Evolutionary conservation across 176 grass and related monocot genomes (phyloP), one percentile per base, ranked within the genome.

Genomic region (Oryza australiensis): DNA sequence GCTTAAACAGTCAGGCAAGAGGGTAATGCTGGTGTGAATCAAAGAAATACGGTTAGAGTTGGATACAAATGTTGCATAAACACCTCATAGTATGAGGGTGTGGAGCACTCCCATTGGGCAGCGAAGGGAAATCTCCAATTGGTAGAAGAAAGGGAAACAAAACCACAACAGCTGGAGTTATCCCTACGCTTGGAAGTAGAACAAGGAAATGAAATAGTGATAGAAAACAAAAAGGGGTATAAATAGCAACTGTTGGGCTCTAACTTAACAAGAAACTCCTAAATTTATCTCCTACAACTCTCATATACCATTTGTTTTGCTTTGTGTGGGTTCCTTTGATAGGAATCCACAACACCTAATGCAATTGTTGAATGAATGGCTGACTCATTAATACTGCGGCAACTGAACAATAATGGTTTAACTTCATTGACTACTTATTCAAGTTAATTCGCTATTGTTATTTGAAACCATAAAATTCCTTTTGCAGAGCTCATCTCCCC

Each of bases 401-500:
- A 18, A 46, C 3, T 74, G 37, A n/a, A 32, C 22, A 23, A 70
- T 34, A 12, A 24, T 24, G 11, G 1, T 22, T 20, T 9, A 41
- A 38, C 51, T 10, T 5, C 6, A 28, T 4, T 12, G 5, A 26
- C 55, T 60, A 22, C 24, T 60, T 60, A 24, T 60, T 76, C 13
- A 76, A 51, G 11, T 62, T 37, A 26, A 24, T 16, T 62, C 37
- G 0, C 2, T 7, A 5, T 62, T 78, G 7, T 64, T 64, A 24
- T 78, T 63, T 28, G 7, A 26, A 64, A 37, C 24, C n/a, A 64
- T 64, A 43, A 81, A 29, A 72, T 28, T 64, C 64, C 5, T 69
- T 12, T 35, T 72, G 0, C 43, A 94, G 88, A 65, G 42, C 72
- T 77, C 88, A 62, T 66, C 79, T 88, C 26, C 81, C 29, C 65